Evolutionary conservation across 805 yeast species (phyloP), one percentile per base, ranked within the genome.

Genomic region (Crinitomyces ghanaensis): DNA sequence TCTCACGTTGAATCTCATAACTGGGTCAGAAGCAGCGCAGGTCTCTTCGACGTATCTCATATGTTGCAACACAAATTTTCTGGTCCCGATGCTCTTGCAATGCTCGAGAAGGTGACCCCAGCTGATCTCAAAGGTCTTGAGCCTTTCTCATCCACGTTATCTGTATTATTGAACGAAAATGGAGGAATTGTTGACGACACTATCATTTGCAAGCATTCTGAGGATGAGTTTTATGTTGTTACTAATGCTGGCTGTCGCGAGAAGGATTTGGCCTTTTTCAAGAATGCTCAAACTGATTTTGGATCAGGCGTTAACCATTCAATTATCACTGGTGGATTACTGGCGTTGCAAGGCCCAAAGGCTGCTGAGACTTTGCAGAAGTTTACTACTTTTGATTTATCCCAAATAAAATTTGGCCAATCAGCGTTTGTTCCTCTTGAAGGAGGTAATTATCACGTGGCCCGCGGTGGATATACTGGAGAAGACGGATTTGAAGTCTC

Each of bases 401-500:
- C 66, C 6, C 60, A 66, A 34, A 60, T 91, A 36, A 72, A 68
- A 41, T 91, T 91, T 54, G 97, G 97, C 33, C 68, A 72, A 47
- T 68, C 78, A 8, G 62, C 60, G 26, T 72, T 64, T 47, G 57
- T 70, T 34, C 57, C 57, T 19, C 52, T 67, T 14, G 59, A 51
- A 22, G 57, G 60, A 32, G 49, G 31, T 19, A 61, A 65, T 32
- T 65, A 79, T 33, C 93, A 85, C 51, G 68, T 85, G n/a, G 81
- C 95, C 3, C 76, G 98, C 57, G 82, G 93, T 16, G 98, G 98
- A 2, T 91, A 91, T 63, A 91, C 98, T 5, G 98, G 98, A 13
- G 98, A 91, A 59, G 98, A 91, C 55, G 98, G 98, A 2, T 88
- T 91, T 56, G 98, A 91, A 57, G 70, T 88, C 38, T 76, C 93